Percentiles rank a stretch among this genome's conserved stretches.
Evolutionary conservation across 2,329 filamentous ascomycete genomes (phyloP).

Genomic region (Thermoascus crustaceus): DNA sequence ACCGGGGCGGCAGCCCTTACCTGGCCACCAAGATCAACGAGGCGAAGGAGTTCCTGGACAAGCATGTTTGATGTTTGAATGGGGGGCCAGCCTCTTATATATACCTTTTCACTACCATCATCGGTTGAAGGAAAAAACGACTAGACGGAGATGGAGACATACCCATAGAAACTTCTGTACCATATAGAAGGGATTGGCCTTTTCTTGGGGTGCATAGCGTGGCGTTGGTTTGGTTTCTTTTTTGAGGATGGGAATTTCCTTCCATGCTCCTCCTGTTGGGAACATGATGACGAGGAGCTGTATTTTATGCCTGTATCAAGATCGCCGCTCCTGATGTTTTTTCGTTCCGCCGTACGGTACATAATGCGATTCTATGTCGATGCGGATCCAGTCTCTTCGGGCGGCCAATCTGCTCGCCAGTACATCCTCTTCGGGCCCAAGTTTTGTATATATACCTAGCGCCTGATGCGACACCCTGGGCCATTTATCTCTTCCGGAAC

Average conservation of each 20-base stretch:
- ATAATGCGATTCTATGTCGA: constrained; percentile 1
- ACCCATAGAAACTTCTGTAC: not conserved
- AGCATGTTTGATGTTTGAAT: constrained; percentile 41
- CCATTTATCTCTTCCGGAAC: not conserved
- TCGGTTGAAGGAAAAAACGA: too few species aligned
- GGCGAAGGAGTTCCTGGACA: constrained; percentile 92
- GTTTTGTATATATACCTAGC: too few species aligned
- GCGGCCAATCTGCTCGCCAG: too few species aligned
- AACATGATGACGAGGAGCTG: constrained; percentile 59
- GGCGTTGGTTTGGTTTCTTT: constrained; percentile 29
- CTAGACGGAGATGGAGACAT: too few species aligned
- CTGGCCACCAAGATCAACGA: constrained; percentile 97
- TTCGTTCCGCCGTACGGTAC: constrained; percentile 13
- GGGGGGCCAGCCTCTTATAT: too few species aligned
- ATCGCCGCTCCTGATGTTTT: constrained; percentile 57
- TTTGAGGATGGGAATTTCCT: constrained; percentile 16
- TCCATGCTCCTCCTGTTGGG: constrained; percentile 11
- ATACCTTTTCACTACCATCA: too few species aligned
- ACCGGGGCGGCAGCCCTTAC: constrained; percentile 93
- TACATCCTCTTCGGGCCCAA: too few species aligned
- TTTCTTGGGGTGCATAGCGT: constrained; percentile 33
- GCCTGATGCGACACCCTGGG: too few species aligned
- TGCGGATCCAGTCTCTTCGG: not conserved
- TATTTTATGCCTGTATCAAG: constrained; percentile 58
- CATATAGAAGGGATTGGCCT: constrained; percentile 17